Evolutionary conservation across 73 alveolate genomes (phyloP), one percentile per base, ranked within the genome.

Genomic region (Loxodes magnus): DNA sequence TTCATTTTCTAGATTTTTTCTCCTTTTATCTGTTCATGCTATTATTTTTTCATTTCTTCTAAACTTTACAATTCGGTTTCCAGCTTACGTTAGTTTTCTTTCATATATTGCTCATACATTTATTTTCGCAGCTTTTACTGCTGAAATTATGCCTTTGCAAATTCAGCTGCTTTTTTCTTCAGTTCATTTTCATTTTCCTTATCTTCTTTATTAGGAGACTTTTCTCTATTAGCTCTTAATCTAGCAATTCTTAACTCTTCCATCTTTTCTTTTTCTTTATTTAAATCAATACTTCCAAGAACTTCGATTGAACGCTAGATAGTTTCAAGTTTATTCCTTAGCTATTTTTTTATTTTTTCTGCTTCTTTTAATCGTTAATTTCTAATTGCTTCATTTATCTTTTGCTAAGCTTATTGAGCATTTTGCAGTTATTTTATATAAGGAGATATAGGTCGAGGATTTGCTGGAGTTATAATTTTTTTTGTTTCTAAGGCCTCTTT

Each of bases 1-100:
- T 46, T 37, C 53, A 46, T 16, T 46, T 46, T 46, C 17, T 46
- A 20, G 1, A 46, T 24, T 25, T 46, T 9, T 46, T 9, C 52
- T 46, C 7, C 15, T 46, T 46, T 19, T 46, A 25, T 46, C 17
- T 16, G 43, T 46, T 16, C n/a, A 2, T 12, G 7, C n/a, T 46
- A 20, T 7, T 14, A 28, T 38, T 38, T 12, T 38, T 38, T 38
- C 9, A 7, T 1, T 1, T 16, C 15, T 46, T 25, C 10, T 10
- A 25, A 37, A 25, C 10, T 7, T 10, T 46, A 7, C 15, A 19
- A n/a, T 24, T 10, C 36, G 14, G 22, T 2, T 17, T 46, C 59
- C 5, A 46, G 7, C 10, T 46, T 24, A n/a, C 6, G 22, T 10
- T 25, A 5, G 27, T 24, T 12, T 9, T 19, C 17, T 0, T 46